Conservation (phyloP, 192 early-diverging fungal species). For the Spizellomyces sp. region DNA sequence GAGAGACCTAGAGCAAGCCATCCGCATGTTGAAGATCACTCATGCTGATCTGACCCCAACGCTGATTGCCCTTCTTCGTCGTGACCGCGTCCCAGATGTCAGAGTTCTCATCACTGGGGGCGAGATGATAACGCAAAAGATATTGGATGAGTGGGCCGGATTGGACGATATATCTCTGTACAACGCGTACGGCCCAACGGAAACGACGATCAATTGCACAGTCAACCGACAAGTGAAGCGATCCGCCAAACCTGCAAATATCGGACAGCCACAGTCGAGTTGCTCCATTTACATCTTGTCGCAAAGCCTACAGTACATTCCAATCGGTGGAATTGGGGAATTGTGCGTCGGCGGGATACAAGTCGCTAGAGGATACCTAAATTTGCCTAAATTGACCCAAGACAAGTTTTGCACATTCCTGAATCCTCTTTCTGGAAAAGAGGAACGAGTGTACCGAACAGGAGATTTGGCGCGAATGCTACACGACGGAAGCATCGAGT, state of each 20-base stretch:
- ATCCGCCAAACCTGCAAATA: conserved; percentile 3
- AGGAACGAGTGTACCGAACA: conserved; percentile 19
- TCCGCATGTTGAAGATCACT: not conserved
- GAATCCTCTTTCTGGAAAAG: not conserved
- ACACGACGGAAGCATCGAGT: conserved; percentile 25
- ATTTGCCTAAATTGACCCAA: conserved; percentile 21
- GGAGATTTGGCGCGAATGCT: conserved; percentile 27
- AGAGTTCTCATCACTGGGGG: conserved; percentile 15
- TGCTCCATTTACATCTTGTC: conserved; percentile 21
- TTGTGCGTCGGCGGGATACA: conserved; percentile 43
- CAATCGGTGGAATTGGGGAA: conserved; percentile 44
- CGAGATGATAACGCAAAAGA: conserved; percentile 14
- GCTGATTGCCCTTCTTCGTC: not conserved
- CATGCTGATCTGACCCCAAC: conserved; percentile 18
- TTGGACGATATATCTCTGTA: not conserved
- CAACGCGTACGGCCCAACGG: conserved; percentile 18
- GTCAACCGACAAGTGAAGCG: not conserved
- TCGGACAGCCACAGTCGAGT: conserved; percentile 19
- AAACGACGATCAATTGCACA: conserved; percentile 17
- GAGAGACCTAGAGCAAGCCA: not conserved
- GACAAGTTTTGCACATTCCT: conserved; percentile 18
- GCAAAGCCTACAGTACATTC: conserved; percentile 22
- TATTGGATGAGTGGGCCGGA: conserved; percentile 18
- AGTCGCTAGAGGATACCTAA: conserved; percentile 30
- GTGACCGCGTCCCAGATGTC: not conserved